Evolutionary conservation across 306 rosid genomes (phyloP), one percentile per base, ranked within the genome.

Genomic region (Acacia acuminata): DNA sequence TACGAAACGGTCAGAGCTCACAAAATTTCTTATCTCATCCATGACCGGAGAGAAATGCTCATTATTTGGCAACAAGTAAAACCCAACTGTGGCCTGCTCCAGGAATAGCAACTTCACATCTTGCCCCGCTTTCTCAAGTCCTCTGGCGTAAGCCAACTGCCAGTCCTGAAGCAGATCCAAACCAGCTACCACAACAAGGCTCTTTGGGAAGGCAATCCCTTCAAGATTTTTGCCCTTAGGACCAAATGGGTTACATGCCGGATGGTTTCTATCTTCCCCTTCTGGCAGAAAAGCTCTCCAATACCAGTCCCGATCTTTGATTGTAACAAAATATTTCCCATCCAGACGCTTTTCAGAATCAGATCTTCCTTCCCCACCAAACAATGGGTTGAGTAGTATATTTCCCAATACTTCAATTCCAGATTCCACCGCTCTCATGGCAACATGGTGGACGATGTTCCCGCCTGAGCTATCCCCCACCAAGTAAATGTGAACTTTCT

Each of bases 401-500:
- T 92, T 96, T 64, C 98, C 99, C 83, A 89, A 34, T 22, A 96
- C 91, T 69, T 94, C 92, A 47, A 96, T 83, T 38, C 90, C 96
- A 11, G 90, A 92, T 24, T 91, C 92, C 24, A 81, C 90, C 13
- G 94, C 97, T 86, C 73, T 87, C 70, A 88, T 53, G 30, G 98
- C 99, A 84, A 96, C 99, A 82, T 94, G 91, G 84, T 96, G 99
- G 10, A 87, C 97, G 75, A 96, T 96, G 93, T 96, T 96, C 73
- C 99, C 99, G 11, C 99, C 99, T 0, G 99, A 96, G 87, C 99
- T 96, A 79, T 96, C 99, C 1, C 99, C 98, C 2, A 91, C 97
- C 87, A 96, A 75, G 87, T 89, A 96, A 53, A 96, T 84, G 56
- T 87, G 96, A 79, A 90, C 97, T 77, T 94, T 92, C 24, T 90